These are phyloP conservation scores for Melocanna baccifera DNA, from an alignment of 176 grass and related monocot species.

Conservation along the genomic window DNA sequence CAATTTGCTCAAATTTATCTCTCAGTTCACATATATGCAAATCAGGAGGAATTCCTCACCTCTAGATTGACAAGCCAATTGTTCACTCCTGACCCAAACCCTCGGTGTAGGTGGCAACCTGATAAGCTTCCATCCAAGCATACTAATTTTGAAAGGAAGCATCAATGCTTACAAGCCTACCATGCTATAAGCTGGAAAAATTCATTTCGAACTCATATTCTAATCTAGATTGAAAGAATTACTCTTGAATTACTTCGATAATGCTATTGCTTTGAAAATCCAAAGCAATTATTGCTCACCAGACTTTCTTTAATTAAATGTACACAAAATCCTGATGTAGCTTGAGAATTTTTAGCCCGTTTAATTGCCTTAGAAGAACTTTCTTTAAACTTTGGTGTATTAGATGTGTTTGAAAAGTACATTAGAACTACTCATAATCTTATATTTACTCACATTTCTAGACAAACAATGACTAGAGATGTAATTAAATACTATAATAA, in stretches of 20 bases:
- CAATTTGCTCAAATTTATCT: slow-evolving; percentile 16
- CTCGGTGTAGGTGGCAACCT: slow-evolving; percentile 75
- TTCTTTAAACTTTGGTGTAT: no score
- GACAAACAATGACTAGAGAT: no score
- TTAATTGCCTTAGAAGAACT: no score
- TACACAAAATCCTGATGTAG: neutral
- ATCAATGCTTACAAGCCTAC: neutral
- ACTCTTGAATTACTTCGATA: neutral
- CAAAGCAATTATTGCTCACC: neutral
- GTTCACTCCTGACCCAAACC: slow-evolving; percentile 85
- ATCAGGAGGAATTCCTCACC: slow-evolving; percentile 39
- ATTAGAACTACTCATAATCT: no score
- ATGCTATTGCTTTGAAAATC: neutral
- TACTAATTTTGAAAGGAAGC: slow-evolving; percentile 30
- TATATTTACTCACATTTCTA: no score
- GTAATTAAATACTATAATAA: no score
- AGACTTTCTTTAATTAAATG: neutral
- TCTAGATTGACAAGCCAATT: slow-evolving; percentile 86
- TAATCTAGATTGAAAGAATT: neutral
- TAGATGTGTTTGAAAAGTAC: no score
- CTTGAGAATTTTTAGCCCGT: no score
- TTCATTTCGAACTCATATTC: neutral
- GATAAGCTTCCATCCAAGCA: slow-evolving; percentile 93
- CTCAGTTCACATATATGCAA: neutral
- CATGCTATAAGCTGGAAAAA: neutral